Evolutionary conservation across 805 yeast genomes (phyloP).

Genomic region (Starmerella stellata): DNA sequence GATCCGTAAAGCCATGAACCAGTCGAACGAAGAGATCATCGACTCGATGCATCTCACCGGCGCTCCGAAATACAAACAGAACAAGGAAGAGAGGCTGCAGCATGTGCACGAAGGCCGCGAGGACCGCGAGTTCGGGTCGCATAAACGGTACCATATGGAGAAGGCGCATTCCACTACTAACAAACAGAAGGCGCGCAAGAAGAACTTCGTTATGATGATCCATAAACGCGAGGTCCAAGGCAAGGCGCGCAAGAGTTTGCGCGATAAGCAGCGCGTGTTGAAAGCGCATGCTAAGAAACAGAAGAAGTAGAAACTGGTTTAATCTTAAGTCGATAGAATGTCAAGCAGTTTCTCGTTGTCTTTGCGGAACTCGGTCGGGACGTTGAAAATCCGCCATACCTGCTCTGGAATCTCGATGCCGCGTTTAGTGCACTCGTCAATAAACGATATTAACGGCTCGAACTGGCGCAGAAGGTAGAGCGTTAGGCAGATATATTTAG

Average conservation of each 20-base stretch:
- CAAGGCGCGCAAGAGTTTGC: slow-evolving; percentile 69
- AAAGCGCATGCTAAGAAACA: slow-evolving; percentile 77
- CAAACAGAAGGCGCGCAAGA: slow-evolving; percentile 89
- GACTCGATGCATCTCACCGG: slow-evolving; percentile 68
- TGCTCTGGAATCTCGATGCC: neutral
- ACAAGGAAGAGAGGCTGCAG: slow-evolving; percentile 78
- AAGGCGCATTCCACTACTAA: slow-evolving; percentile 79
- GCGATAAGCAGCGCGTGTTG: slow-evolving; percentile 76
- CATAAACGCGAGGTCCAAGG: slow-evolving; percentile 91
- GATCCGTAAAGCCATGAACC: slow-evolving; percentile 48
- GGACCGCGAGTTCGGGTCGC: slow-evolving; percentile 79
- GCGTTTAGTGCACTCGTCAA: neutral
- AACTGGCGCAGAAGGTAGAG: neutral
- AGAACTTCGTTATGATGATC: slow-evolving; percentile 97
- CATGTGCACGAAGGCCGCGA: slow-evolving; percentile 80
- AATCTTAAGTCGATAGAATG: neutral
- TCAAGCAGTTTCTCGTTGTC: neutral
- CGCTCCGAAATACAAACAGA: slow-evolving; percentile 58
- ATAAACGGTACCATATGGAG: slow-evolving; percentile 47
- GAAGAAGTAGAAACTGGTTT: slow-evolving; percentile 50
- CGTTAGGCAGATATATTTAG: neutral
- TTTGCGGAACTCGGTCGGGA: neutral
- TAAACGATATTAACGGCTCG: neutral
- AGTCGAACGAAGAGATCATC: slow-evolving; percentile 59
- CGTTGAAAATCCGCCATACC: neutral